Conservation (phyloP, 176 grass and related monocot species). For the Aegilops sharonensis region DNA sequence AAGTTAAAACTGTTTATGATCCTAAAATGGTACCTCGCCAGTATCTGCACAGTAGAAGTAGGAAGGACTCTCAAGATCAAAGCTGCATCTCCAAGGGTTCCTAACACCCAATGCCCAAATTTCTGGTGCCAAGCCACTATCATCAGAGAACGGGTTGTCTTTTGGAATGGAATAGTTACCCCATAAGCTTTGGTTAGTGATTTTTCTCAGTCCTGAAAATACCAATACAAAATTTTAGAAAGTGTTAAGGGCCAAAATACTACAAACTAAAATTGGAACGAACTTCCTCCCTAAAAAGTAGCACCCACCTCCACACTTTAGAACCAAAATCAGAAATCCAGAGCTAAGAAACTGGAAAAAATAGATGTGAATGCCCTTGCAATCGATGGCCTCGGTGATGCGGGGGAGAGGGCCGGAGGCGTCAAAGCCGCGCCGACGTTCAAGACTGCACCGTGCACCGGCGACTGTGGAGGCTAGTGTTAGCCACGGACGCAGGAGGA, state of each 20-base stretch:
- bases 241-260: background rate
- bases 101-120: constrained; percentile 90
- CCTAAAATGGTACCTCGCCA: constrained; percentile 60
- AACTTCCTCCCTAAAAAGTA: no score
- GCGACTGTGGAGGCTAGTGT: no score
- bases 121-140: constrained; percentile 53
- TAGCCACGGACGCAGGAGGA: no score
- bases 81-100: constrained; percentile 97
- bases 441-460: no score
- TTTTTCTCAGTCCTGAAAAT: constrained; percentile 18
- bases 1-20: background rate
- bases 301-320: no score
- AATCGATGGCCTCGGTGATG: no score
- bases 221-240: background rate
- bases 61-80: constrained; percentile 70
- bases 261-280: no score
- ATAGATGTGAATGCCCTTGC: no score
- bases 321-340: no score
- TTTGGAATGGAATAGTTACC: constrained; percentile 91
- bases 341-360: no score
- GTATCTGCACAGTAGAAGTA: constrained; percentile 92
- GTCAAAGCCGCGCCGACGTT: no score
- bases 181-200: constrained; percentile 66
- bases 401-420: no score
- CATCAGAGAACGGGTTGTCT: constrained; percentile 70